Evolutionary conservation across 768 basidiomycete species (phyloP).

Genomic region (Boletellus ananas): DNA sequence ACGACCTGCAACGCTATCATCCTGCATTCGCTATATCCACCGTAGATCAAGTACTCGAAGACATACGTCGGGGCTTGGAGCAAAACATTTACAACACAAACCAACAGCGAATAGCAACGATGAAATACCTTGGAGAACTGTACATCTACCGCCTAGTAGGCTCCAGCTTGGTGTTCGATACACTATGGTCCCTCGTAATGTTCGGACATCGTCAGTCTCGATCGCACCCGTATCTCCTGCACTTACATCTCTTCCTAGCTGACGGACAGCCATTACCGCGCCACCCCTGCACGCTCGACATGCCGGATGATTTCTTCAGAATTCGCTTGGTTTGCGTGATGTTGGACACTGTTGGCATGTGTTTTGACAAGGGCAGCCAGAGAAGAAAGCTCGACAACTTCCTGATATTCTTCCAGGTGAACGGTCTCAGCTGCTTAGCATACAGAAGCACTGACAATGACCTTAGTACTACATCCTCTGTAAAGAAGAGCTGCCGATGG

Average conservation of each 20-base stretch:
- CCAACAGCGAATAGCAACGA: constrained; percentile 84
- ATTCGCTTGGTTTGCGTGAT: constrained; percentile 87
- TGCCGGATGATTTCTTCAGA: constrained; percentile 96
- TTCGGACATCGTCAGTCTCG: constrained; percentile 86
- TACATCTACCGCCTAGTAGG: constrained; percentile 94
- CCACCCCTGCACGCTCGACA: constrained; percentile 72
- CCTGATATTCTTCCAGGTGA: constrained; percentile 88
- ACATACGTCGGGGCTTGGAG: constrained; percentile 86
- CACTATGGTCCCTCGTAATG: constrained; percentile 88
- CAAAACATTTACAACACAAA: constrained; percentile 94
- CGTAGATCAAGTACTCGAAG: constrained; percentile 93
- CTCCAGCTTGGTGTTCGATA: constrained; percentile 88
- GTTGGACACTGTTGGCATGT: constrained; percentile 94
- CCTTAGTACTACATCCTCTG: constrained; percentile 78
- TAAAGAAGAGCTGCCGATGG: constrained; percentile 91
- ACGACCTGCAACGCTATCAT: constrained; percentile 91
- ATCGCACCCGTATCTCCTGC: background rate
- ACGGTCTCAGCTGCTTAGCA: background rate
- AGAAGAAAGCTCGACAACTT: constrained; percentile 93
- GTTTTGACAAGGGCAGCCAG: constrained; percentile 92
- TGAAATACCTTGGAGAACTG: constrained; percentile 95
- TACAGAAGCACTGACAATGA: constrained; percentile 3
- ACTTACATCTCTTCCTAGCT: constrained; percentile 44
- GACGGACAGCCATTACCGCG: constrained; percentile 86
- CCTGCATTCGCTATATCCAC: constrained; percentile 84